Conservation (phyloP, 345 rosid genomes). For the Brassica nigra region DNA sequence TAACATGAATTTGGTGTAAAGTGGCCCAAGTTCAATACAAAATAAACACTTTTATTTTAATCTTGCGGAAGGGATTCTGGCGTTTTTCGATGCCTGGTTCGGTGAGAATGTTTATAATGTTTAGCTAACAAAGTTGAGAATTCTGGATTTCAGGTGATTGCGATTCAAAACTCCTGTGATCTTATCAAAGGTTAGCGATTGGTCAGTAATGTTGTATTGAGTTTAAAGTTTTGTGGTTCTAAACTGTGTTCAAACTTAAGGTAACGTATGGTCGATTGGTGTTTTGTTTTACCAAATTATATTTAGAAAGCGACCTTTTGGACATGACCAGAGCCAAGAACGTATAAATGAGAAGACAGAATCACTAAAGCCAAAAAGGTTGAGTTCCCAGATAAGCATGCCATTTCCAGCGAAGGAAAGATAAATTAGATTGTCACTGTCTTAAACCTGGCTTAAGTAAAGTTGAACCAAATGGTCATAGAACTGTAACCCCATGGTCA, state of each 20-base stretch:
- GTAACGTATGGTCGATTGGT: slow-evolving; percentile 99
- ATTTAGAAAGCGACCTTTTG: slow-evolving; percentile 93
- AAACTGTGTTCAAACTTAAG: slow-evolving; percentile 44
- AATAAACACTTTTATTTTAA: neutral
- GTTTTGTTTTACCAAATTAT: slow-evolving; percentile 93
- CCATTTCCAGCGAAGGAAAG: slow-evolving; percentile 92
- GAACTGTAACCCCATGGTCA: slow-evolving; percentile 4
- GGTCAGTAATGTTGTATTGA: slow-evolving; percentile 3
- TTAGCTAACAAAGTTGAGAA: slow-evolving; percentile 14
- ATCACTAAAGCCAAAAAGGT: slow-evolving; percentile 92
- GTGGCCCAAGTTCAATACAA: neutral
- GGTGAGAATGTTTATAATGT: neutral
- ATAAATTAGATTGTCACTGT: slow-evolving; percentile 36
- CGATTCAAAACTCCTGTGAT: slow-evolving; percentile 88
- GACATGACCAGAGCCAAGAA: slow-evolving; percentile 97
- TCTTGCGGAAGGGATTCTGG: neutral
- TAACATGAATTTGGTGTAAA: neutral
- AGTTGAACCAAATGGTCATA: slow-evolving; percentile 21
- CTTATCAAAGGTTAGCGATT: slow-evolving; percentile 80
- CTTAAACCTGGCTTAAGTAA: neutral
- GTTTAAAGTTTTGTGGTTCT: neutral
- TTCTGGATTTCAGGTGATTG: slow-evolving; percentile 64
- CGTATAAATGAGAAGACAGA: slow-evolving; percentile 89
- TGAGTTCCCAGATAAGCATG: slow-evolving; percentile 89
- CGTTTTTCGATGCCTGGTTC: neutral